Evolutionary conservation across 2,329 filamentous ascomycete species (phyloP).

Genomic region (Ophiostoma quercus): DNA sequence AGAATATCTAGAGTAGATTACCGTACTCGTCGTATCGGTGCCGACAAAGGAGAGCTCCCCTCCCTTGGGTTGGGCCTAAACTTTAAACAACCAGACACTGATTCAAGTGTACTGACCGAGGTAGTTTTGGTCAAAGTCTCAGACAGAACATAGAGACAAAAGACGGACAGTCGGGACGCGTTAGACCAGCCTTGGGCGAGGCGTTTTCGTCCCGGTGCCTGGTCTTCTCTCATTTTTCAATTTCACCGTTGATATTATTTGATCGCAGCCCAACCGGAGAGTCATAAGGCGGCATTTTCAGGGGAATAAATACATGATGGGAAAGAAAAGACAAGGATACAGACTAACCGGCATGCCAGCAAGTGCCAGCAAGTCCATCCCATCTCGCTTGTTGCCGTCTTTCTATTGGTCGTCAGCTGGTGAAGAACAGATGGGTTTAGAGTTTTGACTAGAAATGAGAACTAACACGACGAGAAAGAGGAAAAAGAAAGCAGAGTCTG

Average conservation of each 20-base stretch:
- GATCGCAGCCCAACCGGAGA: neutral
- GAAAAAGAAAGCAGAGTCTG: neutral
- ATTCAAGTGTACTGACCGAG: neutral
- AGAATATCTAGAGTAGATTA: neutral
- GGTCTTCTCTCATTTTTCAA: neutral
- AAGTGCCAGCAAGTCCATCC: neutral
- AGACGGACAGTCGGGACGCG: neutral
- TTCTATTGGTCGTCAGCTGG: neutral
- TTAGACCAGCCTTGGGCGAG: neutral
- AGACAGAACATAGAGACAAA: neutral
- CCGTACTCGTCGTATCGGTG: neutral
- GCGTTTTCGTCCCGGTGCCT: neutral
- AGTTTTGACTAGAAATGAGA: neutral
- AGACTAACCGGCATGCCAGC: neutral
- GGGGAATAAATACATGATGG: neutral
- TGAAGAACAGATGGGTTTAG: neutral
- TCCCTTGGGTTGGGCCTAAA: neutral
- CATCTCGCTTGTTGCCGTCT: constrained; percentile 1
- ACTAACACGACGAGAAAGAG: neutral
- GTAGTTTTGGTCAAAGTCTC: neutral
- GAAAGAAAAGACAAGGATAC: neutral
- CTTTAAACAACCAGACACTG: neutral
- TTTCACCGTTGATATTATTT: neutral
- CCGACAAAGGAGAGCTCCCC: neutral
- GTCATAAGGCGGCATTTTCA: neutral